Conservation (phyloP, 1,284 basidiomycete genomes). For the Ganoderma meredithae region DNA sequence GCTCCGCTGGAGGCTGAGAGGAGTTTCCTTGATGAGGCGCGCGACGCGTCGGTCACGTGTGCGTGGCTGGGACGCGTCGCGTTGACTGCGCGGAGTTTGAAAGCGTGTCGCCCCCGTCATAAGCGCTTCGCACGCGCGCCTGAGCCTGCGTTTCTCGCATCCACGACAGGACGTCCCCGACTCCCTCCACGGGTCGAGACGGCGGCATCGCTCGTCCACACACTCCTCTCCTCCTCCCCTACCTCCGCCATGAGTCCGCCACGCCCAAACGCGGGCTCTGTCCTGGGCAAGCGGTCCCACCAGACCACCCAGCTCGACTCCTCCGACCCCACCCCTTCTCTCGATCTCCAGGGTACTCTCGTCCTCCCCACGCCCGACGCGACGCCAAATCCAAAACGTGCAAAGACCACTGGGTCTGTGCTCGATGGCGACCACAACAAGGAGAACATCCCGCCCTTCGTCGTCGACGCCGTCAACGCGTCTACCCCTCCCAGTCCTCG, state of each 20-base stretch:
- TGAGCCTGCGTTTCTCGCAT: constrained; percentile 23
- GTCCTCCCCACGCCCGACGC: constrained; percentile 62
- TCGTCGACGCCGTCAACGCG: constrained; percentile 45
- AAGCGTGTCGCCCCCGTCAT: constrained; percentile 40
- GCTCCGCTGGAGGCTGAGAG: constrained; percentile 16
- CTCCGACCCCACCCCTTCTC: constrained; percentile 23
- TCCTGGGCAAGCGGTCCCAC: constrained; percentile 66
- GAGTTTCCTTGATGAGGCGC: constrained; percentile 11
- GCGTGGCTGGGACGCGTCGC: constrained; percentile 36
- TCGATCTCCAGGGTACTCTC: constrained; percentile 26
- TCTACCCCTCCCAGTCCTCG: constrained; percentile 44
- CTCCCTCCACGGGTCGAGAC: constrained; percentile 22
- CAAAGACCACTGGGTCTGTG: constrained; percentile 51
- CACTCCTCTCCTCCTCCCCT: constrained; percentile 2
- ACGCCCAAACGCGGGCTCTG: constrained; percentile 49
- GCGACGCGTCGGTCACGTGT: constrained; percentile 42
- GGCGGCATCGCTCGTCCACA: constrained; percentile 15
- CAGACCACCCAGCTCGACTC: constrained; percentile 42
- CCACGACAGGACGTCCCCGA: constrained; percentile 24
- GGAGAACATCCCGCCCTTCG: constrained; percentile 76
- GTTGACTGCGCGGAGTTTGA: constrained; percentile 44
- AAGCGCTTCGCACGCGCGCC: constrained; percentile 33
- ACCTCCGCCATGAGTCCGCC: constrained; percentile 33
- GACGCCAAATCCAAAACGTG: constrained; percentile 71
- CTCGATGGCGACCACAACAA: constrained; percentile 72